Percentiles rank a stretch among this genome's conserved stretches.
These are phyloP conservation scores for Limtongozyma cylindracea DNA, from an alignment of 805 yeast genomes.

Conservation along the genomic window DNA sequence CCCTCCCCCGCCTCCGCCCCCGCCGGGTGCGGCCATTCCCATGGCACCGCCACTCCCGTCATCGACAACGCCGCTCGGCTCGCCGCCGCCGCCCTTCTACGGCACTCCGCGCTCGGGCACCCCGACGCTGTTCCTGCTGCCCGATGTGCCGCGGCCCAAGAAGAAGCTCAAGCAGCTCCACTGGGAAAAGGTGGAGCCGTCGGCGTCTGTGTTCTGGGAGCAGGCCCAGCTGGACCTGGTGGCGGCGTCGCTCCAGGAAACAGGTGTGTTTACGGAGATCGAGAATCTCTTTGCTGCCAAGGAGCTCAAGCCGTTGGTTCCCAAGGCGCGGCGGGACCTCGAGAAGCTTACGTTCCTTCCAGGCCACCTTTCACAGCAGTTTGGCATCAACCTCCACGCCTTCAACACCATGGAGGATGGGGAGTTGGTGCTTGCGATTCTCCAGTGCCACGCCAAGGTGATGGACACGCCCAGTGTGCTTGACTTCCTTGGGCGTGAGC, in stretches of 20 bases:
- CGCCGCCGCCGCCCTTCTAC: too few relatives aligned
- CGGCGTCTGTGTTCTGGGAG: slow-evolving; percentile 75
- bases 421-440: slow-evolving; percentile 41
- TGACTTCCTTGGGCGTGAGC: slow-evolving; percentile 63
- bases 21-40: too few relatives aligned
- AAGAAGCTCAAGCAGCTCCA: slow-evolving; percentile 79
- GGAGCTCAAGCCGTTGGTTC: slow-evolving; percentile 13
- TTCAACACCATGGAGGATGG: slow-evolving; percentile 36
- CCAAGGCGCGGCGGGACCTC: slow-evolving; percentile 1
- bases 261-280: slow-evolving; percentile 64
- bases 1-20: too few relatives aligned
- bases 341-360: slow-evolving; percentile 47
- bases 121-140: too few relatives aligned
- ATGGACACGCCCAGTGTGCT: slow-evolving; percentile 45
- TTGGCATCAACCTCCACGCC: slow-evolving; percentile 79
- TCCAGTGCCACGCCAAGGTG: slow-evolving; percentile 54
- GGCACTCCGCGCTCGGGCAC: too few relatives aligned
- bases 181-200: slow-evolving; percentile 82
- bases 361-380: slow-evolving; percentile 77
- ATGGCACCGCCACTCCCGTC: too few relatives aligned
- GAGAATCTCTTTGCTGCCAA: slow-evolving; percentile 77
- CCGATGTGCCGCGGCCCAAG: slow-evolving; percentile 28
- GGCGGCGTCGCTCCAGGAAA: slow-evolving; percentile 37
- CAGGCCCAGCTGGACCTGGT: slow-evolving; percentile 29
- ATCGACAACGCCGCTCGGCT: too few relatives aligned